Percentiles rank a stretch among this genome's conserved stretches.
phyloP scores from a whole-genome alignment of 1,139 yeast species.

The Blastobotrys arbuscula region DNA sequence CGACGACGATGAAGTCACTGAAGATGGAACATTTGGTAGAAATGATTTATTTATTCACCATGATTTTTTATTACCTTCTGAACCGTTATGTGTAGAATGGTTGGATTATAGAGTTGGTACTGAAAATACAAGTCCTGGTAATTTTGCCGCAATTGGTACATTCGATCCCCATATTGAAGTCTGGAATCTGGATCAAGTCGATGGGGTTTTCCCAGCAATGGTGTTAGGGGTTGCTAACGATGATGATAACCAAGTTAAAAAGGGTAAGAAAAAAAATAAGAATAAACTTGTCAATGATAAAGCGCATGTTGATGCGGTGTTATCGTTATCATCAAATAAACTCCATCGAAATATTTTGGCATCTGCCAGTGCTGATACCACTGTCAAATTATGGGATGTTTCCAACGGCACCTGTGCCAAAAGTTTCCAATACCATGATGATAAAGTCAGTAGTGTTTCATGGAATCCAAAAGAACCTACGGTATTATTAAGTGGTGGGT shows the following conservation, averaged over 20 bases:
- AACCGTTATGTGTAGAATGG: slow-evolving; percentile 97
- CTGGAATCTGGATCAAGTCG: slow-evolving; percentile 91
- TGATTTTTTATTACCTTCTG: slow-evolving; percentile 93
- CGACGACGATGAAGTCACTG: slow-evolving; percentile 53
- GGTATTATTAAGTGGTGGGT: slow-evolving; percentile 84
- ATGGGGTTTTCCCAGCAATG: slow-evolving; percentile 90
- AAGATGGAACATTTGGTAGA: slow-evolving; percentile 48
- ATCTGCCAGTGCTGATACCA: slow-evolving; percentile 91
- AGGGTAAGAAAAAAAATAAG: slow-evolving; percentile 49
- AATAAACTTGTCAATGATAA: slow-evolving; percentile 52
- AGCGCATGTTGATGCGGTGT: slow-evolving; percentile 91
- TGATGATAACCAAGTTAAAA: slow-evolving; percentile 34
- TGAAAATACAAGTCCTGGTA: slow-evolving; percentile 53
- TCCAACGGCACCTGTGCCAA: slow-evolving; percentile 63
- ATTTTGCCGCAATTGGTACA: slow-evolving; percentile 94
- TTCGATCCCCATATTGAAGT: slow-evolving; percentile 96
- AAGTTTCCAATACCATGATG: slow-evolving; percentile 50
- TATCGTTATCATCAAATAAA: slow-evolving; percentile 78
- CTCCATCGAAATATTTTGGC: slow-evolving; percentile 81
- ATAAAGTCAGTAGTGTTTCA: slow-evolving; percentile 78
- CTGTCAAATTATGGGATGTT: slow-evolving; percentile 94
- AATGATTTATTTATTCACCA: slow-evolving; percentile 88
- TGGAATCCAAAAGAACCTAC: slow-evolving; percentile 83
- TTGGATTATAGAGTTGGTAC: slow-evolving; percentile 52
- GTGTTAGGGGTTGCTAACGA: slow-evolving; percentile 62